Percentiles rank a stretch among this genome's conserved stretches.
phyloP scores from a whole-genome alignment of 108 stramenopile genomes.

The Conticribra guillardii region DNA sequence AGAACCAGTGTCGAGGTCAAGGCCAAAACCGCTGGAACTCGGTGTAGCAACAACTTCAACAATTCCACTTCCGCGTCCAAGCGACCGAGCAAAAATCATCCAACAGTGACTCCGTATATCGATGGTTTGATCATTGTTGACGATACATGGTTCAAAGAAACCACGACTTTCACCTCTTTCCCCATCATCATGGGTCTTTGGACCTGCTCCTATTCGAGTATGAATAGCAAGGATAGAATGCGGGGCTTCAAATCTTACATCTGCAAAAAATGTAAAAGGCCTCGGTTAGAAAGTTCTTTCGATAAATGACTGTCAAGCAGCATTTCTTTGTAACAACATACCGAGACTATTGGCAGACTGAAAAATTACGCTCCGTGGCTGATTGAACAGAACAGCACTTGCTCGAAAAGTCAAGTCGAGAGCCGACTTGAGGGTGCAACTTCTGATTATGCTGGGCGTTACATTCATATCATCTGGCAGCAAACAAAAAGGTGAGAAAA shows the following conservation, averaged over 20 bases:
- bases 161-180: slow-evolving; percentile 24
- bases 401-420: slow-evolving; percentile 29
- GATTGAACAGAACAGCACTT: slow-evolving; percentile 36
- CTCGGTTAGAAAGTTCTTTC: background rate
- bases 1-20: slow-evolving; percentile 7
- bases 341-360: slow-evolving; percentile 22
- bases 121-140: slow-evolving; percentile 12
- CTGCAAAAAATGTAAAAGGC: slow-evolving; percentile 6
- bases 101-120: slow-evolving; percentile 53
- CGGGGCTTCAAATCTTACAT: slow-evolving; percentile 28
- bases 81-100: slow-evolving; percentile 57
- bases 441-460: slow-evolving; percentile 2
- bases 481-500: too few relatives aligned
- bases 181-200: slow-evolving; percentile 1
- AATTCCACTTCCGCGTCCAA: slow-evolving; percentile 6
- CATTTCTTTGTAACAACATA: slow-evolving; percentile 16
- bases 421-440: slow-evolving; percentile 25
- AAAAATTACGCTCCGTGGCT: slow-evolving; percentile 36
- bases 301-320: background rate
- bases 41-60: slow-evolving; percentile 68
- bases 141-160: slow-evolving; percentile 33
- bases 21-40: slow-evolving; percentile 7
- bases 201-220: slow-evolving; percentile 54
- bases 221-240: slow-evolving; percentile 53
- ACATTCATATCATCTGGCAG: slow-evolving; percentile 10